Base-by-base conservation (phyloP, 352 stramenopile genomes). In the Phytophthora meadii region DNA sequence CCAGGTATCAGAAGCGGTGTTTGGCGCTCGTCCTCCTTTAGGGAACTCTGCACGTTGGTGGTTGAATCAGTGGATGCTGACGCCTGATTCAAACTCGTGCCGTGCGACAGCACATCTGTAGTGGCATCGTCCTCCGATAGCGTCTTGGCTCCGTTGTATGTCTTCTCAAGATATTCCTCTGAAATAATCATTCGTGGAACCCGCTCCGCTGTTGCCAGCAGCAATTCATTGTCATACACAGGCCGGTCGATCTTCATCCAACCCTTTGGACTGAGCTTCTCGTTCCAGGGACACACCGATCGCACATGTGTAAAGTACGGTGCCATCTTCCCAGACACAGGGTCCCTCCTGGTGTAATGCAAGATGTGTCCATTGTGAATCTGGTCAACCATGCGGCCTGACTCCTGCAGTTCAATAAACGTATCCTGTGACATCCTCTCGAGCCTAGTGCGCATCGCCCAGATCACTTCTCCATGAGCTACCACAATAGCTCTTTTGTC, bases 301-400 rank as follows among this genome's bases (percentile, higher is more conserved):
- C 88, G 88, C 69, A 96, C 84, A 59, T 95, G 86, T 40, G 87
- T 93, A 48, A 96, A 96, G 55, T 80, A 94, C n/a, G 88, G 83
- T n/a, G 85, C 81, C 67, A 92, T 83, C 34, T 81, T 79, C 4
- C 85, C 84, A 0, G 84, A 94, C 24, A 62, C 54, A n/a, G 89
- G 89, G 53, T 97, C 75, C 2, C 64, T 79, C 12, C 89, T 81
- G 28, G 88, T 95, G 75, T 95, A 97, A 65, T 95, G 88, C 52
- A 97, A 67, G 49, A 97, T 90, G 55, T 95, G 87, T 4, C 87
- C 89, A 60, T 97, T 97, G 70, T 97, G 85, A 42, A 97, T 91
- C 75, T 95, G 89, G 49, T 97, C 89, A 19, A 94, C 87, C 85
- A 93, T 93, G 51, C 89, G 82, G 0, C 85, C 85, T 0, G 82